Conservation (phyloP, 495 filamentous ascomycete genomes). For the Stereocaulon alpinum region DNA sequence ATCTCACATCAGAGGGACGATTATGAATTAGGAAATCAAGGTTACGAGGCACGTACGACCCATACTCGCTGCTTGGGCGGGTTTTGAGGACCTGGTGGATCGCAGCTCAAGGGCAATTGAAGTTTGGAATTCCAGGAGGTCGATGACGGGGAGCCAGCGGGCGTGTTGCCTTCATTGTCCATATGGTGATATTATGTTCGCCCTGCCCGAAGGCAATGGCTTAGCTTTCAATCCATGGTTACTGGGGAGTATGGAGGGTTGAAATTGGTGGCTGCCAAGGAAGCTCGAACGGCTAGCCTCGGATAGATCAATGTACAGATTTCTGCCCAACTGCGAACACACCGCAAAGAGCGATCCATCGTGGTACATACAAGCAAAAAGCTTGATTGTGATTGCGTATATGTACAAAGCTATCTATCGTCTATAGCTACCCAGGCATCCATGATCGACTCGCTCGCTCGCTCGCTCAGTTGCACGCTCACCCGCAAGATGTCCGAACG, state of each 20-base stretch:
- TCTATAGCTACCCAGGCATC: slow-evolving; percentile 1
- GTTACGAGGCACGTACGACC: slow-evolving; percentile 48
- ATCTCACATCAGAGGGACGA: neutral
- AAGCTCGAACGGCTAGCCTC: neutral
- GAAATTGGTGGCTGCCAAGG: neutral
- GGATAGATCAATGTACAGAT: neutral
- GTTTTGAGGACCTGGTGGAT: slow-evolving; percentile 63
- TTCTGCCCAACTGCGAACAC: too few species aligned
- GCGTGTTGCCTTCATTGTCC: slow-evolving; percentile 5
- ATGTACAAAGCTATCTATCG: slow-evolving; percentile 11
- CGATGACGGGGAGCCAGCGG: slow-evolving; percentile 11
- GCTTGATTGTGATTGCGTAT: neutral
- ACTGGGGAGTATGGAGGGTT: neutral
- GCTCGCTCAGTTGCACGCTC: neutral
- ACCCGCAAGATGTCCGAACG: slow-evolving; percentile 6
- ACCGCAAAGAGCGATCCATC: too few species aligned
- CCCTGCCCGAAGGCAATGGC: slow-evolving; percentile 1
- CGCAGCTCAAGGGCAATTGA: slow-evolving; percentile 63
- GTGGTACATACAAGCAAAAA: neutral
- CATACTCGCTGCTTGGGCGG: slow-evolving; percentile 68
- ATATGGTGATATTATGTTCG: neutral
- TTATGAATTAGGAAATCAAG: neutral
- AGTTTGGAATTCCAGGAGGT: slow-evolving; percentile 29
- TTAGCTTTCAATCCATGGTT: neutral
- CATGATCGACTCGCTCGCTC: neutral